These are phyloP conservation scores for Discostella stelligera DNA, from an alignment of 352 stramenopile species.

Conservation along the genomic window DNA sequence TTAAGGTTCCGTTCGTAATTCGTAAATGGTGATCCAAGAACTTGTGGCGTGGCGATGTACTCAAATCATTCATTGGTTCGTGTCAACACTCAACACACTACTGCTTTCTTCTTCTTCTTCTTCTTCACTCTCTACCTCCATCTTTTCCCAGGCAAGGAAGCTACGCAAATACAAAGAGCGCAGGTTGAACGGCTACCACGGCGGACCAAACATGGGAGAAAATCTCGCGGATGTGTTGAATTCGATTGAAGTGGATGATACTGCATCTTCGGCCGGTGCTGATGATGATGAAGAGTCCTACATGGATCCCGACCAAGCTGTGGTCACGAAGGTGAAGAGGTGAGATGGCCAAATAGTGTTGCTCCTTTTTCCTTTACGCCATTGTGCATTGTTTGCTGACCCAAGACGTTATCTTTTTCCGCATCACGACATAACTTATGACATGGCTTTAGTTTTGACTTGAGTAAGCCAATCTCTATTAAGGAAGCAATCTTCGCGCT, in stretches of 20 bases:
- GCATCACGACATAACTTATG: background rate
- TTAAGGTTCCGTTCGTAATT: background rate
- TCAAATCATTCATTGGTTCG: conserved; percentile 2
- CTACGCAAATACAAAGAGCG: conserved; percentile 80
- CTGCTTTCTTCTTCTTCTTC: too few relatives aligned
- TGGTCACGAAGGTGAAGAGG: conserved; percentile 74
- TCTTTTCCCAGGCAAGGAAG: conserved; percentile 55
- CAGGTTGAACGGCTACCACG: conserved; percentile 71
- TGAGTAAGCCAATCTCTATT: conserved; percentile 74
- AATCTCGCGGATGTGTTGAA: conserved; percentile 72
- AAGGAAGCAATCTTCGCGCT: conserved; percentile 83
- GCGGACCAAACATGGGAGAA: conserved; percentile 70
- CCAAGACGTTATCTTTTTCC: background rate
- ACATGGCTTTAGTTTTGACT: conserved; percentile 63
- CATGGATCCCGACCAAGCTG: conserved; percentile 70
- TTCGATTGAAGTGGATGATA: conserved; percentile 45
- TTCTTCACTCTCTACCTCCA: background rate
- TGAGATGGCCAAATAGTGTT: conserved; percentile 24
- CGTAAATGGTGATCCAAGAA: background rate
- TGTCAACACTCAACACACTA: background rate
- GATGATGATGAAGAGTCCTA: conserved; percentile 35
- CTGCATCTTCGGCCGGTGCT: conserved; percentile 11
- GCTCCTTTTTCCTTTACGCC: background rate
- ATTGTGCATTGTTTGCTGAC: background rate
- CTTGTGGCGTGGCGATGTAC: background rate